Conservation (phyloP, 2,329 filamentous ascomycete species). For the Diaporthe sp. region DNA sequence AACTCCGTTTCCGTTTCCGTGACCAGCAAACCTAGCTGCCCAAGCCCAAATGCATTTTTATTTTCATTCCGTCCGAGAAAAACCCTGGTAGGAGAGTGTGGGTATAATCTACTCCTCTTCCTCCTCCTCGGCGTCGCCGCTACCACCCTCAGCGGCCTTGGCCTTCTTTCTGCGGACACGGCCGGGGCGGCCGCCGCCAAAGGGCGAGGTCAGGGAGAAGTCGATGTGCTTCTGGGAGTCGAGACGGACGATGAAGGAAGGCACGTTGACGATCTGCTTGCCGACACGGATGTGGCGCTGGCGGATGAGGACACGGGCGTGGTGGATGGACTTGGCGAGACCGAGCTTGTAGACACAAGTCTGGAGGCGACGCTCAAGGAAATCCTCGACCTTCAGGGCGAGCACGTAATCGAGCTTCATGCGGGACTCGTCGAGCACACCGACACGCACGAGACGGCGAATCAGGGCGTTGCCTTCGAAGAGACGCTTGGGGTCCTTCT, state of each 20-base stretch:
- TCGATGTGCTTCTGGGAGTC: slow-evolving; percentile 99
- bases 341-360: slow-evolving; percentile 99
- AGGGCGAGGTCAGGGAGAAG: slow-evolving; percentile 97
- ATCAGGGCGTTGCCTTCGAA: slow-evolving; percentile 99
- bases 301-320: slow-evolving; percentile 99
- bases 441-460: slow-evolving; percentile 99
- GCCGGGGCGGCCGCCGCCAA: slow-evolving; percentile 95
- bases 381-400: slow-evolving; percentile 99
- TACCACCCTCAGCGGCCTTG: slow-evolving; percentile 90
- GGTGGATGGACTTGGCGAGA: slow-evolving; percentile 99
- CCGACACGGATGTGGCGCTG: slow-evolving; percentile 99
- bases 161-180: slow-evolving; percentile 99
- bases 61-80: slow-evolving; percentile 20
- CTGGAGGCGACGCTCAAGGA: slow-evolving; percentile 99
- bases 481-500: slow-evolving; percentile 99
- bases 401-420: slow-evolving; percentile 99
- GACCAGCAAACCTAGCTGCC: slow-evolving; percentile 39
- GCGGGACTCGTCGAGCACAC: slow-evolving; percentile 99
- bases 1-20: slow-evolving; percentile 40
- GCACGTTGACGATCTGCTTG: slow-evolving; percentile 99
- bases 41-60: slow-evolving; percentile 39
- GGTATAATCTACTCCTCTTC: slow-evolving; percentile 76
- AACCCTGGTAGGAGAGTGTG: slow-evolving; percentile 23
- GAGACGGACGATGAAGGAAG: slow-evolving; percentile 99
- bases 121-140: slow-evolving; percentile 85